A percentile compares a stretch with the other conserved stretches of the same genome.
Conservation (phyloP, 805 yeast species). For the Teunomyces stri region DNA sequence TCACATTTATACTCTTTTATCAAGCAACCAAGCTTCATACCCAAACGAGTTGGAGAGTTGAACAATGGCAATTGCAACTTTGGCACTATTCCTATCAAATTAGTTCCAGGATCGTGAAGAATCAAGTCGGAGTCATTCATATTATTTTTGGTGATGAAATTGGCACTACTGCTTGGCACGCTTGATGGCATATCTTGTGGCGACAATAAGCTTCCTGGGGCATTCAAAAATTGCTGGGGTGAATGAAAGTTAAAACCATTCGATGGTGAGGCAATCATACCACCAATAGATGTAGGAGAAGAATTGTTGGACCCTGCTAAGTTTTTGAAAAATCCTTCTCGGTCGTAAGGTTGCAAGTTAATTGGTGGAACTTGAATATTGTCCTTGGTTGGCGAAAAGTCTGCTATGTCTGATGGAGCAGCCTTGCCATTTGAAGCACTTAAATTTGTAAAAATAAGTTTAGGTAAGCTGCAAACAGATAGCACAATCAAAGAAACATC, state of each 20-base stretch:
- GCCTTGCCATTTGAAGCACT: neutral
- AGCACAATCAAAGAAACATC: conserved; percentile 64
- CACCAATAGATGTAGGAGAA: conserved; percentile 21
- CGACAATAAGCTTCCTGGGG: conserved; percentile 31
- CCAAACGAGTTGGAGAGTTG: conserved; percentile 66
- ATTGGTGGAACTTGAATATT: neutral
- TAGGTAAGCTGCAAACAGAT: conserved; percentile 62
- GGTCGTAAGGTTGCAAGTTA: neutral
- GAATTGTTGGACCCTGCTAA: conserved; percentile 13
- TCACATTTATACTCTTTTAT: conserved; percentile 34
- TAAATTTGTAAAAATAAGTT: conserved; percentile 25
- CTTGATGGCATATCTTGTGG: conserved; percentile 22
- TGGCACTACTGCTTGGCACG: conserved; percentile 1
- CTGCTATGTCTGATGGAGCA: neutral
- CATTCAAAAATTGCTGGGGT: conserved; percentile 36
- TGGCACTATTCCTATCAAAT: conserved; percentile 57
- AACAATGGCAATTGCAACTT: conserved; percentile 62
- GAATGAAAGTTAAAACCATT: conserved; percentile 32
- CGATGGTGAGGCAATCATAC: conserved; percentile 30
- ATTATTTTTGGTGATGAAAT: neutral
- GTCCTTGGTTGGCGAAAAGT: neutral
- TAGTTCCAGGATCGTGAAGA: conserved; percentile 50
- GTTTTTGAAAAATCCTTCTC: conserved; percentile 3
- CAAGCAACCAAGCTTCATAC: conserved; percentile 69
- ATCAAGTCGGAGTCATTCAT: conserved; percentile 7